These are phyloP conservation scores for Trichoderma reesei DNA, from an alignment of 495 filamentous ascomycete species.

Conservation along the genomic window DNA sequence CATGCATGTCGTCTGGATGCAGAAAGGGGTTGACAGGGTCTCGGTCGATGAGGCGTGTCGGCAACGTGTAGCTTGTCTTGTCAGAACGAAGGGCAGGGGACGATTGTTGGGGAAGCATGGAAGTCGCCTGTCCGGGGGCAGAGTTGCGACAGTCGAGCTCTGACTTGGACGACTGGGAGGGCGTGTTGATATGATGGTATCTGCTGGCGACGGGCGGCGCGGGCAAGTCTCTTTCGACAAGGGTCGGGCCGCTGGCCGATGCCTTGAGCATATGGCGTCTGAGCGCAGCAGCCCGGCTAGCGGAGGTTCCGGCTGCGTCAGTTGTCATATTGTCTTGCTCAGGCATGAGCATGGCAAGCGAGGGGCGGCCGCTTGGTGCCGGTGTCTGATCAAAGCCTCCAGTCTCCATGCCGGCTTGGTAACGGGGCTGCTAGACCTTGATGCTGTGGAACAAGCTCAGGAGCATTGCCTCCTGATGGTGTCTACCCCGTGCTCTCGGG, in stretches of 20 bases:
- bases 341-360: not conserved
- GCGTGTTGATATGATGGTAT: not conserved
- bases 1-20: not conserved
- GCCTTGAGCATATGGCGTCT: not conserved
- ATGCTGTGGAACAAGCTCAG: not conserved
- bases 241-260: not conserved
- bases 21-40: not conserved
- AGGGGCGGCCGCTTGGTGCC: not conserved
- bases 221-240: conserved; percentile 1
- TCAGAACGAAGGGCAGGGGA: not conserved
- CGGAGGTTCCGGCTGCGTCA: not conserved
- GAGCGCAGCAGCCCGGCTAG: not conserved
- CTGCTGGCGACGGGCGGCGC: not conserved
- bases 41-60: conserved; percentile 1
- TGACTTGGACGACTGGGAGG: not conserved
- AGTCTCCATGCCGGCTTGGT: not conserved
- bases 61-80: not conserved
- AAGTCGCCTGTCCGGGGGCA: not conserved
- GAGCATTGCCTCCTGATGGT: not conserved
- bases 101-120: not conserved
- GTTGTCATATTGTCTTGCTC: not conserved
- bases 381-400: conserved; percentile 1
- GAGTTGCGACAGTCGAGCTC: not conserved
- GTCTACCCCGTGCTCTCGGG: not conserved
- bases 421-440: conserved; percentile 1